These are phyloP conservation scores for Acacia confusa DNA, from an alignment of 306 rosid species.

Conservation along the genomic window DNA sequence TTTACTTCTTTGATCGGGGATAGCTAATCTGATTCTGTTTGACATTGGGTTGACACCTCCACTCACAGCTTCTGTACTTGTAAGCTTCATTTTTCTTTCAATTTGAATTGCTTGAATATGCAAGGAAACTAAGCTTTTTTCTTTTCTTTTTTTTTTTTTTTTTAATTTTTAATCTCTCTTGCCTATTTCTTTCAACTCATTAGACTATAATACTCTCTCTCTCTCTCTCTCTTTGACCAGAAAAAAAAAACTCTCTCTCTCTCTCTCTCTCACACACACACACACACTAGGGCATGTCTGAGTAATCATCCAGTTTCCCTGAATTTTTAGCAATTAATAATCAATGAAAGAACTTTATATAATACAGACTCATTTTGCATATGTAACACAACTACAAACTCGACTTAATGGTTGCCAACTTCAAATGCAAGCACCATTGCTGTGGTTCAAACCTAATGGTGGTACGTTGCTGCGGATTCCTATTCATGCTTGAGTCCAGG, in stretches of 20 bases:
- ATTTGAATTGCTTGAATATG: too few relatives aligned
- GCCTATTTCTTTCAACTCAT: too few relatives aligned
- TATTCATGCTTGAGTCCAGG: neutral
- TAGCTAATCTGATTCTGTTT: constrained; percentile 64
- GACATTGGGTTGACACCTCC: constrained; percentile 48
- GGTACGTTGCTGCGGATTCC: neutral
- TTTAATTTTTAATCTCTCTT: too few relatives aligned
- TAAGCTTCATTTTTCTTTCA: constrained; percentile 39
- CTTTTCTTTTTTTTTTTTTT: too few relatives aligned
- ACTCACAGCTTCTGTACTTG: constrained; percentile 56
- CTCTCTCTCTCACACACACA: too few relatives aligned
- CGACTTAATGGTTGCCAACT: neutral
- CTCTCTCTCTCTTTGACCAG: too few relatives aligned
- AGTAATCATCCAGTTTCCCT: neutral
- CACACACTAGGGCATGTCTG: neutral
- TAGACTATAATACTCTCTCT: too few relatives aligned
- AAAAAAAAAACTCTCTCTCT: too few relatives aligned
- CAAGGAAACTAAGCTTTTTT: too few relatives aligned
- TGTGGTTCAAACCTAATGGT: neutral
- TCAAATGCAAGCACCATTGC: neutral
- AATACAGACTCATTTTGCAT: neutral
- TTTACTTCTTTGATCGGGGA: constrained; percentile 39
- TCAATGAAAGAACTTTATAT: neutral
- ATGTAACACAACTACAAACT: neutral
- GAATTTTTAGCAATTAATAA: neutral